These are phyloP conservation scores for Hordeum pubiflorum DNA, from an alignment of 202 grass and related monocot genomes.

Conservation along the genomic window DNA sequence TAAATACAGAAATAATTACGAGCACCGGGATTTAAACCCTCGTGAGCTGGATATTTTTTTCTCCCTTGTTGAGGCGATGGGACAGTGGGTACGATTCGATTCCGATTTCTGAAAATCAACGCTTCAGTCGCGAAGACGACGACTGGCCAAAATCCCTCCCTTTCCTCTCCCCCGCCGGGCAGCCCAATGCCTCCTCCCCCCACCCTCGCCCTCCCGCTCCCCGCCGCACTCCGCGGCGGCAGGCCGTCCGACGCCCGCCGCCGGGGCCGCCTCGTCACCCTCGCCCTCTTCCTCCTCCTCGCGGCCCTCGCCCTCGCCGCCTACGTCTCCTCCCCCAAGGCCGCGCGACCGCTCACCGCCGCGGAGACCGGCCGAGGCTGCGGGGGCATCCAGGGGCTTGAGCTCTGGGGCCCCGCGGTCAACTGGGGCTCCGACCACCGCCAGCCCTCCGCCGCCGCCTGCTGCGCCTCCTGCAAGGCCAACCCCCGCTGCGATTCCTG, in stretches of 20 bases:
- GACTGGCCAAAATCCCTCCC: background rate
- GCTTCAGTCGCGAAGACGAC: no score
- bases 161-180: no score
- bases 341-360: background rate
- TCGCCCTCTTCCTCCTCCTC: background rate
- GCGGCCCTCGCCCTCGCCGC: background rate
- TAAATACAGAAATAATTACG: no score
- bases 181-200: background rate
- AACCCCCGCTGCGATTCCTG: conserved; percentile 69
- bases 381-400: conserved; percentile 48
- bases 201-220: background rate
- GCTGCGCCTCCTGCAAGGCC: conserved; percentile 68
- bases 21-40: no score
- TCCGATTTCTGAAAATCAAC: no score
- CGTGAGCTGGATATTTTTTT: no score
- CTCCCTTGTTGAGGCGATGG: no score
- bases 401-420: conserved; percentile 67
- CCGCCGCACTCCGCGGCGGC: conserved; percentile 11
- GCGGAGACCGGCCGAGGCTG: conserved; percentile 13
- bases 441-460: conserved; percentile 44
- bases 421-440: conserved; percentile 62
- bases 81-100: no score
- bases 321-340: conserved; percentile 23
- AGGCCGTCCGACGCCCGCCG: conserved; percentile 8
- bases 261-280: background rate